Evolutionary conservation across 179 eudicot species (phyloP), one percentile per base, ranked within the genome.

Genomic region (Corrigiola litoralis): DNA sequence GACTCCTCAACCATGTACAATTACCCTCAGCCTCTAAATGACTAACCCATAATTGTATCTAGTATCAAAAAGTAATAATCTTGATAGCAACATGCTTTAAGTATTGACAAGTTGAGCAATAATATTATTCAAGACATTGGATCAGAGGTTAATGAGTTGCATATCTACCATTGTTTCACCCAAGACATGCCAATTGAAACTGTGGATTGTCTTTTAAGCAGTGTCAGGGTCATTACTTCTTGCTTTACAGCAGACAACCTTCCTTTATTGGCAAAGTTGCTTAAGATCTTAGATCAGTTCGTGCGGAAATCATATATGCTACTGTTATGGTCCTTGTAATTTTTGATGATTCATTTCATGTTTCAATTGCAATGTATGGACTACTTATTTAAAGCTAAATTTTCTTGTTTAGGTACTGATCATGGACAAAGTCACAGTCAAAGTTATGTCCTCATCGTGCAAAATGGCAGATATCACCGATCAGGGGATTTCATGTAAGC

Each of bases 381-480:
- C 20, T 41, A 11, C 42, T 18, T 34, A 14, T 56, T 34, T 46
- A 17, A 52, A 29, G 16, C 14, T 50, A 16, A 24, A 36, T 4
- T 25, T 51, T 45, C 47, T 11, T 13, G 32, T 61, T n/a, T 72
- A 94, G 99, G 99, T 94, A 66, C 81, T 94, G 50, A 94, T 94
- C 77, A 94, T 94, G 99, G 99, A 94, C 78, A 90, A 86, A 77
- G 83, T 94, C 45, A 94, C 99, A 37, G 89, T 90, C 62, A 94
- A 81, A 80, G 95, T 94, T 57, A 90, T 94, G 99, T 94, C 99
- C 47, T 75, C 75, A 57, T 84, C 99, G 41, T 94, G 99, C 88
- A 90, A 90, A 75, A 94, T 94, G 99, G 86, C 99, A 23, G 99
- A 94, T 80, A 90, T 94, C 75, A 90, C 97, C 10, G 97, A 91